Percentiles rank a stretch among this genome's conserved stretches.
phyloP scores from a whole-genome alignment of 805 yeast species.

The Pichia membranifaciens region DNA sequence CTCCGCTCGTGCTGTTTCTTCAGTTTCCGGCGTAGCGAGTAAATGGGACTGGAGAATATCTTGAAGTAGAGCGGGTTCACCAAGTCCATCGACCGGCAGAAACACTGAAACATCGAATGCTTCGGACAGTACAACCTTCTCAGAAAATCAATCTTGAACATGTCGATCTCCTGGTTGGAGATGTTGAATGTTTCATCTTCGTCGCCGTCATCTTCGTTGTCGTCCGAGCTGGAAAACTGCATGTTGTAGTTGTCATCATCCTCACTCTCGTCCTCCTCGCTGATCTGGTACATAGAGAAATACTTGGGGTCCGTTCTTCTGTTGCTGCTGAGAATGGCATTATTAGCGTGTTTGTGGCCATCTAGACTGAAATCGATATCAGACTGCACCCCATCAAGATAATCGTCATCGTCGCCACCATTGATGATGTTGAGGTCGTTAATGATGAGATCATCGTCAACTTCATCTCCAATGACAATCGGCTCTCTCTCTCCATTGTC shows the following conservation, averaged over 20 bases:
- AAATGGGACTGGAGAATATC: constrained; percentile 17
- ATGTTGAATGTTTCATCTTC: constrained; percentile 16
- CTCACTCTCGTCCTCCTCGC: constrained; percentile 15
- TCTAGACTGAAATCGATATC: constrained; percentile 2
- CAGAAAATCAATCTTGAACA: constrained; percentile 23
- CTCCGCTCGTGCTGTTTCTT: neutral
- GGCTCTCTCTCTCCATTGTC: neutral
- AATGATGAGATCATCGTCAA: constrained; percentile 5
- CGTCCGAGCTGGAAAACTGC: constrained; percentile 12
- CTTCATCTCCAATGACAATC: neutral
- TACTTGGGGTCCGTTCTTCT: neutral
- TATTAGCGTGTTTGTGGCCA: neutral
- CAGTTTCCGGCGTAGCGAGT: constrained; percentile 6
- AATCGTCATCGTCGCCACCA: constrained; percentile 13
- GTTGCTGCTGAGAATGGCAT: neutral
- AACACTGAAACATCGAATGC: constrained; percentile 25
- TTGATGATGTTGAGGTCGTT: constrained; percentile 8
- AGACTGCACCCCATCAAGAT: neutral
- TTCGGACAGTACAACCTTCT: constrained; percentile 23
- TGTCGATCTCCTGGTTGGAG: constrained; percentile 22
- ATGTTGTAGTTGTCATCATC: constrained; percentile 10
- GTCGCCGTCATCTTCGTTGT: constrained; percentile 14
- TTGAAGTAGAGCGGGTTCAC: constrained; percentile 13
- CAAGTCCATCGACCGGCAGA: constrained; percentile 15
- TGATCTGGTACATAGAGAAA: constrained; percentile 10